Percentiles rank a stretch among this genome's conserved stretches.
phyloP scores from a whole-genome alignment of 108 stramenopile genomes.

The Cyclotella kingstonii region DNA sequence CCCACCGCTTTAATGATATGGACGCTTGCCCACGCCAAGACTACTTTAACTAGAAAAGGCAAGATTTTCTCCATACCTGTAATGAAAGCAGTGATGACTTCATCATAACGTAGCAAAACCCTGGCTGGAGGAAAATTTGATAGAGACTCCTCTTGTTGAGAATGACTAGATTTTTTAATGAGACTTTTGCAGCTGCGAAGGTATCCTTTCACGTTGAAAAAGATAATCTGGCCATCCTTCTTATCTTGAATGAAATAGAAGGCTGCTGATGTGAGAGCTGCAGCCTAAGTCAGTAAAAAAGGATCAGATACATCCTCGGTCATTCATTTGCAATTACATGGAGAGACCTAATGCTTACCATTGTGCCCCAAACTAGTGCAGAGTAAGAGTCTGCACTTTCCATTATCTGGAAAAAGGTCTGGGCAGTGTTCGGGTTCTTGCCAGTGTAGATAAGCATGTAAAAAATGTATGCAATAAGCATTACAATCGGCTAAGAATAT shows the following conservation, averaged over 20 bases:
- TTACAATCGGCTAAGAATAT: no score
- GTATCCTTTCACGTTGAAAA: no score
- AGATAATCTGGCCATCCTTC: no score
- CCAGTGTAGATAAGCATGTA: slow-evolving; percentile 31
- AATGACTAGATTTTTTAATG: neutral
- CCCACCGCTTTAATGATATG: slow-evolving; percentile 52
- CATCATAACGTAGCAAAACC: slow-evolving; percentile 28
- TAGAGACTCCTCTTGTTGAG: neutral
- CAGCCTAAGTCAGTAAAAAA: no score
- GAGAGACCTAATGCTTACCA: neutral
- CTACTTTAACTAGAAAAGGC: slow-evolving; percentile 35
- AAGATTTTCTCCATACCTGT: slow-evolving; percentile 42
- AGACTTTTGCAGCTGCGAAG: neutral
- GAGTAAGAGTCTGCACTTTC: slow-evolving; percentile 49
- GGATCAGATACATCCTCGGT: neutral
- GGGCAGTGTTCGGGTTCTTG: slow-evolving; percentile 15
- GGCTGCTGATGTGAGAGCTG: no score
- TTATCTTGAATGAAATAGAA: no score
- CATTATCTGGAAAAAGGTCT: slow-evolving; percentile 48
- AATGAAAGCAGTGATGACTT: slow-evolving; percentile 41
- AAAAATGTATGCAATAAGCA: neutral
- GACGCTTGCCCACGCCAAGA: slow-evolving; percentile 58
- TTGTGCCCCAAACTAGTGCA: slow-evolving; percentile 54
- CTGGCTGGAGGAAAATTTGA: slow-evolving; percentile 2
- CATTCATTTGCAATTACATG: no score